Evolutionary conservation across 768 basidiomycete species (phyloP), one percentile per base, ranked within the genome.

Genomic region (Sporobolomyces roseus): DNA sequence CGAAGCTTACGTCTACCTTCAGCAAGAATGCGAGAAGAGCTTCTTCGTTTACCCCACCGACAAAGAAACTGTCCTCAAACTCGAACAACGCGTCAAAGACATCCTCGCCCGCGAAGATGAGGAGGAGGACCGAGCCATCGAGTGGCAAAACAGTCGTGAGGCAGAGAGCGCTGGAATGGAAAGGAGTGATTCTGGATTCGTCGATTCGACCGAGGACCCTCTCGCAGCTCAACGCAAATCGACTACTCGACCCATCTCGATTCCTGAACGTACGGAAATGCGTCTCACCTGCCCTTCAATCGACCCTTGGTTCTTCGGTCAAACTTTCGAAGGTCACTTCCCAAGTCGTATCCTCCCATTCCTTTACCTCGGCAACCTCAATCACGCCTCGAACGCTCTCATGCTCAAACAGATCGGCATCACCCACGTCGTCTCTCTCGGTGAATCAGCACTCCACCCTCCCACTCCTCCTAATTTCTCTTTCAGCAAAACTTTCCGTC

Each of bases 321-420:
- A 86, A 38, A 80, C 90, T 68, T 98, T 97, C 77, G 93, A 98
- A 78, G 93, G 94, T 51, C 91, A 89, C 75, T 93, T 98, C 81
- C 94, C 94, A 21, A 91, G 89, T 75, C 83, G 93, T 29, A 92
- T 98, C 70, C 79, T 96, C 68, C 91, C 91, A 63, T 93, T 91
- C 80, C 82, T 98, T 59, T 77, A 65, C 62, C 74, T 73, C 66
- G 53, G 75, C 73, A 74, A 74, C 74, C 91, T 91, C 78, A 91
- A 92, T 74, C 94, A 98, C 74, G 94, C 94, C 0, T 82, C 87
- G 32, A 98, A 98, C 78, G 92, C 87, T 61, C 90, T 90, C 75
- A 96, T 98, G 93, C 85, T 98, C 4, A 89, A 93, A 75, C 91
- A 91, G 4, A 84, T 98, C 21, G 92, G 92, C 30, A 93, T 98